Base-by-base conservation (phyloP, 768 basidiomycete genomes). In the Tubosaeta sp. region DNA sequence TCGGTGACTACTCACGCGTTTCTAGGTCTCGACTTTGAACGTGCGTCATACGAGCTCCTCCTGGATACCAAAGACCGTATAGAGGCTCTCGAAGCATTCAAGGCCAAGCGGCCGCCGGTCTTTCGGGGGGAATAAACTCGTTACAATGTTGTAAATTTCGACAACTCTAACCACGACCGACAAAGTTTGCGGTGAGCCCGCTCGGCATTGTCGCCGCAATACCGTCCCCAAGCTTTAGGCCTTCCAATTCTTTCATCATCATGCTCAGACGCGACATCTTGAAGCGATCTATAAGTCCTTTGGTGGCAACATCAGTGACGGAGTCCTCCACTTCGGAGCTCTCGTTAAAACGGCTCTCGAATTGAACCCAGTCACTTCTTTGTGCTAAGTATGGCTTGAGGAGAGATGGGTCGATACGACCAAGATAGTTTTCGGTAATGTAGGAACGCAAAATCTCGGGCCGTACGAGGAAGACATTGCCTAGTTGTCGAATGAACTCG, bases 401-500 rank as follows among this genome's bases (percentile, higher is more conserved):
- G 13, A 98, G 78, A 16, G 77, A 77, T 4, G 89, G 72, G 58
- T 98, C 95, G 59, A 99, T 94, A 16, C 92, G 82, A 9, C 93
- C 93, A 13, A 99, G 85, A 68, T 93, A 91, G 52, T 86, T 88
- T 64, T 97, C 95, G 10, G 87, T 90, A 68, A 98, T 93, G 73
- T 97, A 98, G 5, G 94, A 91, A 60, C 88, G 91, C 58, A 99
- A 80, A 52, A 95, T 91, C 57, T 97, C 94, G 7, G 95, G 95
- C 49, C 87, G 91, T 45, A 99, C 90, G 57, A 98, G 87, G 79
- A 97, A 99, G 57, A 95, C 80, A 64, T 98, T 95, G 59, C 95
- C 97, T 5, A 99, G 83, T 69, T 98, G 95, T 37, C 95, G 87
- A 56, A 98, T 86, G 74, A 98, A 97, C 66, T 98, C 97, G 73